phyloP scores from a whole-genome alignment of 1,284 basidiomycete species.

The Apiotrichum gamsii region DNA sequence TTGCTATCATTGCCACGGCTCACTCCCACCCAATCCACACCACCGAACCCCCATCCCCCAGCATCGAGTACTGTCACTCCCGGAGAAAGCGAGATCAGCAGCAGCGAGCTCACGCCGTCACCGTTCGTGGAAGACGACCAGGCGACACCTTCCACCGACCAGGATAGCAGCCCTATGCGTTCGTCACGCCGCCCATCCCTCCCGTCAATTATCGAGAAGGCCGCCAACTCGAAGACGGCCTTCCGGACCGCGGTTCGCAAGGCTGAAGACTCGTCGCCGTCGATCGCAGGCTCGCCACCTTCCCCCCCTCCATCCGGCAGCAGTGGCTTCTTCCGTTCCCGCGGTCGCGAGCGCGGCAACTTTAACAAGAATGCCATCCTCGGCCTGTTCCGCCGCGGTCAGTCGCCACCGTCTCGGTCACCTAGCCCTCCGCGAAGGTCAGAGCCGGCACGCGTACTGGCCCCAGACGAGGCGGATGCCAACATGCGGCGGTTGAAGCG shows the following conservation, averaged over 20 bases:
- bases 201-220: constrained; percentile 46
- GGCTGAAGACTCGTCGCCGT: constrained; percentile 10
- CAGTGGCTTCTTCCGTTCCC: constrained; percentile 18
- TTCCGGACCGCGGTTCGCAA: constrained; percentile 33
- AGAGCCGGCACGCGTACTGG: constrained; percentile 22
- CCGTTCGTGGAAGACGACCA: no score
- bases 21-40: no score
- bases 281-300: constrained; percentile 6
- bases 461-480: constrained; percentile 35
- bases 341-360: constrained; percentile 12
- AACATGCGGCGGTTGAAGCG: constrained; percentile 39
- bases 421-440: constrained; percentile 34
- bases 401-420: constrained; percentile 40
- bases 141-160: neutral
- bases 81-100: no score
- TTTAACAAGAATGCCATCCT: constrained; percentile 31
- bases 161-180: neutral
- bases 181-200: constrained; percentile 43
- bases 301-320: neutral
- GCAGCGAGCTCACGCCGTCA: no score
- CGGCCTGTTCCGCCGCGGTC: constrained; percentile 36
- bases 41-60: no score
- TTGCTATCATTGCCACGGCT: no score
- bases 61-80: no score
- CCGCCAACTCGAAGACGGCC: constrained; percentile 36